These are phyloP conservation scores for Cyberlindnera sargentensis DNA, from an alignment of 805 yeast species.

Conservation along the genomic window DNA sequence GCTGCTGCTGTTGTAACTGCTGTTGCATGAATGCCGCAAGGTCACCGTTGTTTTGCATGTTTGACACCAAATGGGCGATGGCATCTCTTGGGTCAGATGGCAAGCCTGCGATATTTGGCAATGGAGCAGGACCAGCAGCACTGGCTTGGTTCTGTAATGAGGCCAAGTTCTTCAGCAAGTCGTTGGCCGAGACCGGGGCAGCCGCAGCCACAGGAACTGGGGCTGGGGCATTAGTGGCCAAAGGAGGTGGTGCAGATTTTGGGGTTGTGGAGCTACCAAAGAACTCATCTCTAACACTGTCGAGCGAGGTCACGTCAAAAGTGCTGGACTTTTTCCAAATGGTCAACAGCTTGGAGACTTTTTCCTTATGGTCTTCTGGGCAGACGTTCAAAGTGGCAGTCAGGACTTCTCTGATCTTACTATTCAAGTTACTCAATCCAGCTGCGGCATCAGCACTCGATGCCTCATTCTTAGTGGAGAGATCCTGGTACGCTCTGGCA, in stretches of 20 bases:
- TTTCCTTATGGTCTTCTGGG: conserved; percentile 55
- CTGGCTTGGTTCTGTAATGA: conserved; percentile 29
- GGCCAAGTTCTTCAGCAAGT: conserved; percentile 65
- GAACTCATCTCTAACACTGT: conserved; percentile 49
- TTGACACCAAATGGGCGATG: conserved; percentile 28
- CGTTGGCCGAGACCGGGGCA: conserved; percentile 34
- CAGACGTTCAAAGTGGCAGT: conserved; percentile 55
- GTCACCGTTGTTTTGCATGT: conserved; percentile 18
- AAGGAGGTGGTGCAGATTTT: conserved; percentile 46
- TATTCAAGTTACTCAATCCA: conserved; percentile 60
- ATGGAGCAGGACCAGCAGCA: conserved; percentile 6
- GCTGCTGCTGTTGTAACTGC: conserved; percentile 8
- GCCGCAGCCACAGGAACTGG: conserved; percentile 16
- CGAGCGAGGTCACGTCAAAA: conserved; percentile 52
- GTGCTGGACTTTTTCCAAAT: conserved; percentile 89
- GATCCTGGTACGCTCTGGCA: conserved; percentile 77
- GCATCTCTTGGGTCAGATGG: conserved; percentile 34
- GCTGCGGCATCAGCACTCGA: conserved; percentile 74
- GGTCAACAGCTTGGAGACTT: conserved; percentile 76
- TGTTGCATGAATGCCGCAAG: conserved; percentile 19
- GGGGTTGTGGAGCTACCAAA: conserved; percentile 61
- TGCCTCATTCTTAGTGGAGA: conserved; percentile 60
- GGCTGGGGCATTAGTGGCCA: background rate
- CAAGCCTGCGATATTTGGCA: conserved; percentile 12
- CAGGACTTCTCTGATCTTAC: conserved; percentile 54